Evolutionary conservation across 1,284 basidiomycete species (phyloP), one percentile per base, ranked within the genome.

Genomic region (Apiotrichum veenhuisii): DNA sequence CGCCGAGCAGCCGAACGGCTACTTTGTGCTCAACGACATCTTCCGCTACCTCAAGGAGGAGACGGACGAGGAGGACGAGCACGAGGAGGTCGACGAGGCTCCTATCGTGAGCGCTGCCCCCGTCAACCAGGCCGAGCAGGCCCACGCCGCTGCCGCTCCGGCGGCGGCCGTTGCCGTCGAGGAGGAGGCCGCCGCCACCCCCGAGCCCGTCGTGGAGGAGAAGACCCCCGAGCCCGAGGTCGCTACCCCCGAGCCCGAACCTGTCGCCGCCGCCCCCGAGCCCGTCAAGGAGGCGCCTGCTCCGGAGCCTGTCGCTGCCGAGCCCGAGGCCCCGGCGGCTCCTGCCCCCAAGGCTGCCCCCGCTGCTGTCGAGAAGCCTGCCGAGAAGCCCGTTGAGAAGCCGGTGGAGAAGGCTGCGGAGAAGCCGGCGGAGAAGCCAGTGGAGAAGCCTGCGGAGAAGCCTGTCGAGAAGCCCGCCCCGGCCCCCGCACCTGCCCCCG

Each of bases 11-110:
- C 91, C 93, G 41, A 96, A 95, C 71, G 96, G 96, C 47, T 99
- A 98, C 82, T 99, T 93, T 77, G 96, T 99, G 61, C 86, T 99
- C 77, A 99, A 99, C 80, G 96, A 99, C 80, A 98, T 98, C 80
- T 99, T 98, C 87, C 88, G 95, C 63, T 98, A 95, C 83, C 82
- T 98, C 64, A 96, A 96, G 81, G 94, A 98, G 79, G 94, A 97
- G 70, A 82, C 85, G 38, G 88, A 91, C 61, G 89, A 89, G 64
- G 81, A 82, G 42, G 90, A 89, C 55, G 89, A 89, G 63, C 69
- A 62, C 44, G 66, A 68, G 43, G 66, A 68, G 43, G 57, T 57
- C 27, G 71, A 64, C 27, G 60, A 66, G 57, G 59, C 57, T 36
- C 64, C 68, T 37, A 64, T 68, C 48, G 61, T 62, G 36, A 61